A percentile compares a stretch with the other conserved stretches of the same genome.
phyloP scores from a whole-genome alignment of 2,329 filamentous ascomycete species.

The Drechslerella dactyloides region DNA sequence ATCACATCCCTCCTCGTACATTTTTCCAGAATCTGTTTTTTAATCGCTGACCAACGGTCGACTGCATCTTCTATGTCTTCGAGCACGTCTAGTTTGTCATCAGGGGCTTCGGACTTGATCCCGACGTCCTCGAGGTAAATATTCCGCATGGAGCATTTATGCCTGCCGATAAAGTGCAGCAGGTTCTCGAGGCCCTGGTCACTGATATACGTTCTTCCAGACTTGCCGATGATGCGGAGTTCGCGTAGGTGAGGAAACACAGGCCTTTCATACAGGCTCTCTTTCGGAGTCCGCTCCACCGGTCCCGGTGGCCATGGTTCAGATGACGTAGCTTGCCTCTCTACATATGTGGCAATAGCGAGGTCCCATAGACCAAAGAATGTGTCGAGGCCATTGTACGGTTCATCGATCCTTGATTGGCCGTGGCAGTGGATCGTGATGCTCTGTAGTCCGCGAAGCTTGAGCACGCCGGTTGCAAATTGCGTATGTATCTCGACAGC shows the following conservation, averaged over 20 bases:
- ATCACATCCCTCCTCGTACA: neutral
- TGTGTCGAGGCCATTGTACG: conserved; percentile 9
- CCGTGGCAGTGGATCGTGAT: conserved; percentile 20
- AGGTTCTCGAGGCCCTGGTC: neutral
- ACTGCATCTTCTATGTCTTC: neutral
- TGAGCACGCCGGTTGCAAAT: conserved; percentile 5
- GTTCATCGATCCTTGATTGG: conserved; percentile 7
- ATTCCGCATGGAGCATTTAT: neutral
- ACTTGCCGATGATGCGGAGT: conserved; percentile 13
- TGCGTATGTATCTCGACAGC: neutral
- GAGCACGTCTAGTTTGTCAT: neutral
- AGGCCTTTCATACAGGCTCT: neutral
- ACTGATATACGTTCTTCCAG: conserved; percentile 3
- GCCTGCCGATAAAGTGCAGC: conserved; percentile 10
- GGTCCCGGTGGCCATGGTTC: neutral
- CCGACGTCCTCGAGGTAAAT: conserved; percentile 9
- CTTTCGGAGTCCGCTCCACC: neutral
- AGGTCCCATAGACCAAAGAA: conserved; percentile 12
- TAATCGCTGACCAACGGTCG: conserved; percentile 3
- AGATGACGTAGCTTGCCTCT: neutral
- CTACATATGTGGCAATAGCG: neutral
- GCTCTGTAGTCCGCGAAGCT: neutral
- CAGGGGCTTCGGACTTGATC: neutral
- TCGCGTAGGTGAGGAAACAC: conserved; percentile 12
- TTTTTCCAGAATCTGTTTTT: neutral